Evolutionary conservation across 306 rosid genomes (phyloP).

Genomic region (Corylus heterophylla): DNA sequence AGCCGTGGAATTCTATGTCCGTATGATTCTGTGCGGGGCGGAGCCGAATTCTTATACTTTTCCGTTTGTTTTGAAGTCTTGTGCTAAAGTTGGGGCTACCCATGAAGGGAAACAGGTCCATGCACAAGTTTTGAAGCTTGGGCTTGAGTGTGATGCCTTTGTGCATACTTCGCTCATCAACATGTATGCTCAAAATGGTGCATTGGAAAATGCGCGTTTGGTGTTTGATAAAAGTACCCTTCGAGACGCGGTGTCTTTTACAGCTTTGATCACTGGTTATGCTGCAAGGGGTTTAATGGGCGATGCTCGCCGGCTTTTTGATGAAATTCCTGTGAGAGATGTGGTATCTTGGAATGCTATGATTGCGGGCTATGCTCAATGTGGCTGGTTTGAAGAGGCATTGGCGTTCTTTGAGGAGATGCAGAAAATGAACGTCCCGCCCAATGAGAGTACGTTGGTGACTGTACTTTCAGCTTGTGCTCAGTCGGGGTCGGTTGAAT

Average conservation of each 20-base stretch:
- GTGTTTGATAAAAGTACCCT: constrained; percentile 63
- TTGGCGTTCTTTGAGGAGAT: constrained; percentile 53
- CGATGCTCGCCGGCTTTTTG: constrained; percentile 60
- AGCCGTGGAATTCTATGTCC: constrained; percentile 37
- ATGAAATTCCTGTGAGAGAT: constrained; percentile 57
- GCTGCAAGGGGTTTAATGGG: constrained; percentile 52
- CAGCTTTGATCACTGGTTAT: constrained; percentile 70
- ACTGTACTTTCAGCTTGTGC: constrained; percentile 72
- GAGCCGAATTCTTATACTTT: constrained; percentile 75
- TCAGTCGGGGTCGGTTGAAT: constrained; percentile 46
- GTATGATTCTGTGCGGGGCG: constrained; percentile 45
- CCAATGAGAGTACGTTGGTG: constrained; percentile 63
- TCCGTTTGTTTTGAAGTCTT: constrained; percentile 65
- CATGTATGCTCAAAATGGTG: constrained; percentile 58
- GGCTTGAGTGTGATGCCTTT: constrained; percentile 48
- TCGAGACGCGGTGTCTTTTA: constrained; percentile 66
- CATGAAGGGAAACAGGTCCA: constrained; percentile 67
- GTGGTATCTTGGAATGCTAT: constrained; percentile 90
- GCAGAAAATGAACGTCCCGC: constrained; percentile 43
- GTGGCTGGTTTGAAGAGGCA: constrained; percentile 56
- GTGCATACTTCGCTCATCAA: constrained; percentile 64
- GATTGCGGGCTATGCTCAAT: constrained; percentile 72
- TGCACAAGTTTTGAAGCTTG: constrained; percentile 58
- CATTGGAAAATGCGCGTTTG: constrained; percentile 48
- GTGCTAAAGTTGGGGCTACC: constrained; percentile 49